A percentile compares a stretch with the other conserved stretches of the same genome.
Evolutionary conservation across 2,329 filamentous ascomycete species (phyloP).

Genomic region (Fusarium heterosporum): DNA sequence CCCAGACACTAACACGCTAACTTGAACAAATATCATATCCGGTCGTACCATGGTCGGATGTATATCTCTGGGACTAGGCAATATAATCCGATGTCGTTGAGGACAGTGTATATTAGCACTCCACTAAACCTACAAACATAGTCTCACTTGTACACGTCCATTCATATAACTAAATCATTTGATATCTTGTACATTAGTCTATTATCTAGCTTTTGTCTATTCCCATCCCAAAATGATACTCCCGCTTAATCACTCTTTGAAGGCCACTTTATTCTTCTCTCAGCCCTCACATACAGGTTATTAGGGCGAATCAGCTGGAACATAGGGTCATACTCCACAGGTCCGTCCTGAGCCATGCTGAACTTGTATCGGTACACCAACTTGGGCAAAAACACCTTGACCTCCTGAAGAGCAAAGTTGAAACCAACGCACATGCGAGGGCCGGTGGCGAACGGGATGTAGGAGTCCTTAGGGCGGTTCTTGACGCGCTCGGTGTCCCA

Average conservation of each 20-base stretch:
- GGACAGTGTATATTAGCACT: no score
- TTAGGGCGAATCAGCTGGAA: conserved; percentile 68
- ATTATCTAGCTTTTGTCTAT: conserved; percentile 31
- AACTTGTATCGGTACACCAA: conserved; percentile 71
- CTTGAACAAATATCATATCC: no score
- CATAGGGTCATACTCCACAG: conserved; percentile 69
- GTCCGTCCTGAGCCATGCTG: conserved; percentile 59
- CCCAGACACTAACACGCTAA: no score
- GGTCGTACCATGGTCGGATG: no score
- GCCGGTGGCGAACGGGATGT: conserved; percentile 69
- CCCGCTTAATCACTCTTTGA: conserved; percentile 34
- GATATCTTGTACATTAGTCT: conserved; percentile 23
- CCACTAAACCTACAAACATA: no score
- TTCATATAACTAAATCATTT: neutral
- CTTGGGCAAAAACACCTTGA: conserved; percentile 69
- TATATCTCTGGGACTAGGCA: no score
- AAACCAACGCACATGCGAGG: conserved; percentile 71
- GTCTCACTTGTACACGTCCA: neutral
- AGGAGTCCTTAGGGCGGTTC: conserved; percentile 62
- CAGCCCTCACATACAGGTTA: conserved; percentile 65
- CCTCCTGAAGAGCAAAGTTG: conserved; percentile 72
- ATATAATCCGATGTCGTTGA: no score
- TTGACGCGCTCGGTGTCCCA: conserved; percentile 68
- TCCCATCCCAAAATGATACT: neutral
- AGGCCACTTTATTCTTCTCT: conserved; percentile 63